Evolutionary conservation across 352 stramenopile genomes (phyloP).

Genomic region (Phytophthora sp.): DNA sequence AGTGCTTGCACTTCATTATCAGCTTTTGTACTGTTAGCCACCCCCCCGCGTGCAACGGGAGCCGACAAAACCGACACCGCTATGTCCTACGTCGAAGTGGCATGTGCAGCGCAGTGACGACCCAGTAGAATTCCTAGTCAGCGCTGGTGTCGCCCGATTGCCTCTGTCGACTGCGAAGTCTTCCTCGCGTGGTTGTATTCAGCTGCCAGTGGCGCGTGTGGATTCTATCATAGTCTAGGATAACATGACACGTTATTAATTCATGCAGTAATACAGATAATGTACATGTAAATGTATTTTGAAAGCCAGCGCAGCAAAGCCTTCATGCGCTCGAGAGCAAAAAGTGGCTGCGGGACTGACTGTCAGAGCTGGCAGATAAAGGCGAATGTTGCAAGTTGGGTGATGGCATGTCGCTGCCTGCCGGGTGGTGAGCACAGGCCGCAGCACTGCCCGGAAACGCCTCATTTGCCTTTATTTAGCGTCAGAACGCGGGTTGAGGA

Average conservation of each 20-base stretch:
- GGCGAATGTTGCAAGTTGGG: constrained; percentile 12
- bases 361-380: constrained; percentile 1
- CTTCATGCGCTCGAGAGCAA: constrained; percentile 23
- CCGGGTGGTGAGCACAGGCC: not conserved
- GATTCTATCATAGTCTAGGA: no score
- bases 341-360: constrained; percentile 20
- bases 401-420: constrained; percentile 10
- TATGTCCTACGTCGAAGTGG: no score
- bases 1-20: no score
- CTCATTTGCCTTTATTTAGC: constrained; percentile 23
- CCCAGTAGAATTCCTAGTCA: no score
- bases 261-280: not conserved
- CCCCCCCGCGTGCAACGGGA: no score
- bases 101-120: no score
- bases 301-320: constrained; percentile 22
- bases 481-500: constrained; percentile 13
- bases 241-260: no score
- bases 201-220: not conserved
- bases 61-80: no score
- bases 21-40: no score
- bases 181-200: constrained; percentile 12
- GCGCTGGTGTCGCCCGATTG: constrained; percentile 1
- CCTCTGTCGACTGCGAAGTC: constrained; percentile 1
- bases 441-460: constrained; percentile 6
- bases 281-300: not conserved